Evolutionary conservation across 1,284 basidiomycete genomes (phyloP).

Genomic region (Cryptococcus sp.): DNA sequence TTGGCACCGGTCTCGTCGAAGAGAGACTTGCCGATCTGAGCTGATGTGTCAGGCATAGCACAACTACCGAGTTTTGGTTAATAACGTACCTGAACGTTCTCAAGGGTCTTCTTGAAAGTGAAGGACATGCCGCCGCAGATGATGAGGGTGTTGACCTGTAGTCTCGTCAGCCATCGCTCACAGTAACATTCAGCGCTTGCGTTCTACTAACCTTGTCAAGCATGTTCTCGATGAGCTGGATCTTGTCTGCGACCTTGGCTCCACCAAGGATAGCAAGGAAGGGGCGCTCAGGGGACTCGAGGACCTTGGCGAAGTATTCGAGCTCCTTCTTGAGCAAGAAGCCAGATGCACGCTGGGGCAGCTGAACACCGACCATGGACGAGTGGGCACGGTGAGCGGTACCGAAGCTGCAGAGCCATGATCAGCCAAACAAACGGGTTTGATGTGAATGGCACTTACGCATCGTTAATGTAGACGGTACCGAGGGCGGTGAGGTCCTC

Average conservation of each 20-base stretch:
- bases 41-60: background rate
- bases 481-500: slow-evolving; percentile 85
- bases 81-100: slow-evolving; percentile 68
- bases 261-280: slow-evolving; percentile 99
- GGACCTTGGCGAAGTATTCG: slow-evolving; percentile 96
- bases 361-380: slow-evolving; percentile 95
- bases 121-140: slow-evolving; percentile 99
- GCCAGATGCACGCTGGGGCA: slow-evolving; percentile 90
- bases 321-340: slow-evolving; percentile 99
- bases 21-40: slow-evolving; percentile 87
- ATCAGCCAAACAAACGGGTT: background rate
- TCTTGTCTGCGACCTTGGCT: slow-evolving; percentile 99
- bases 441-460: slow-evolving; percentile 50
- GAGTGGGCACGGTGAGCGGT: slow-evolving; percentile 98
- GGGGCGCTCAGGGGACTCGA: slow-evolving; percentile 90
- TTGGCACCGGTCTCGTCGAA: slow-evolving; percentile 88
- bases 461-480: slow-evolving; percentile 98
- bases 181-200: background rate
- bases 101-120: slow-evolving; percentile 96
- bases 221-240: slow-evolving; percentile 98
- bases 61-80: too few species aligned
- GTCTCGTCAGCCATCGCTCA: slow-evolving; percentile 5
- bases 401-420: slow-evolving; percentile 63
- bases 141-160: slow-evolving; percentile 90
- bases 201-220: slow-evolving; percentile 75